Conservation (phyloP, 495 filamentous ascomycete genomes). For the Podospora fimiseda region DNA sequence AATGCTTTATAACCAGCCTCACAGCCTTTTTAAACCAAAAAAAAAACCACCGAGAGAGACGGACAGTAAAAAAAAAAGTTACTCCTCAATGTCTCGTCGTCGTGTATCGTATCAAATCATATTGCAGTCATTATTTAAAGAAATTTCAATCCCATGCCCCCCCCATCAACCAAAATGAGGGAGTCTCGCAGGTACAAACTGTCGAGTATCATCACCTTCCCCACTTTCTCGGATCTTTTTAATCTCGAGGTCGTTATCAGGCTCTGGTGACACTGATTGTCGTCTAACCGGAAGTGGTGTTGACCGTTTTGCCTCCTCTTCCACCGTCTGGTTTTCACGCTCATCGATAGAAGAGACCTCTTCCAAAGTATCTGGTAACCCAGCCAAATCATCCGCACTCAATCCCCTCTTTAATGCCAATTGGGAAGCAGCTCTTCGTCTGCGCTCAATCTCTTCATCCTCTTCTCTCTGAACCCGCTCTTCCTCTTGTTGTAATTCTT, state of each 20-base stretch:
- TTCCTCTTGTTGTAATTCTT: slow-evolving; percentile 73
- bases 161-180: slow-evolving; percentile 26
- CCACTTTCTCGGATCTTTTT: background rate
- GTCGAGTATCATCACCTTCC: background rate
- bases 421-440: slow-evolving; percentile 63
- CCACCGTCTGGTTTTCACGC: background rate
- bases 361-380: slow-evolving; percentile 14
- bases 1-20: too few species aligned
- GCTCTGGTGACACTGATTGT: background rate
- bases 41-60: too few species aligned
- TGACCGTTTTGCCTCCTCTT: slow-evolving; percentile 12
- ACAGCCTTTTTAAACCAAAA: too few species aligned
- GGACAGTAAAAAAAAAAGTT: too few species aligned
- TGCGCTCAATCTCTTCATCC: slow-evolving; percentile 60
- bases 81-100: too few species aligned
- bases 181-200: slow-evolving; percentile 29
- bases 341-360: background rate
- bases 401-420: slow-evolving; percentile 68
- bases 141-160: too few species aligned
- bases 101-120: too few species aligned
- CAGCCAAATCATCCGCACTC: slow-evolving; percentile 28
- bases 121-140: too few species aligned
- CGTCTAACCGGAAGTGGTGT: background rate
- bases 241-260: background rate
- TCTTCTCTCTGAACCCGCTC: slow-evolving; percentile 60